phyloP scores from a whole-genome alignment of 164 flowering plant genomes.

The Buxus sempervirens region DNA sequence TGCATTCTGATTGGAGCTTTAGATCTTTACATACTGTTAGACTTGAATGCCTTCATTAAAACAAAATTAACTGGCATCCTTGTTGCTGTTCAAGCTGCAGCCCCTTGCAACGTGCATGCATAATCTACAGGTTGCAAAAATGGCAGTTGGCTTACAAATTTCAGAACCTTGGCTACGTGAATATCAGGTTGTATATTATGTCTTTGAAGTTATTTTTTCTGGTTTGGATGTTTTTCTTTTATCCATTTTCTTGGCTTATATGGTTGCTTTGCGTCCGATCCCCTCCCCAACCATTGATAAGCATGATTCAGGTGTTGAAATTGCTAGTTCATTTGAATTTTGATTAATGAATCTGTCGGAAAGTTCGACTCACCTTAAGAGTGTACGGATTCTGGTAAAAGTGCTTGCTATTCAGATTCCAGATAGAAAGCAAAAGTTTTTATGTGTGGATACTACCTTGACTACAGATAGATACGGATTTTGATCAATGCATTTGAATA shows the following conservation, averaged over 20 bases:
- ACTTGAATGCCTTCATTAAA: background rate
- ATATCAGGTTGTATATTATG: slow-evolving; percentile 68
- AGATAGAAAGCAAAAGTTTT: no score
- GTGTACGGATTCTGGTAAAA: no score
- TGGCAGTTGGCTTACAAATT: slow-evolving; percentile 86
- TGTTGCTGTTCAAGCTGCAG: slow-evolving; percentile 39
- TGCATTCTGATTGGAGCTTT: background rate
- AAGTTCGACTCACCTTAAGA: no score
- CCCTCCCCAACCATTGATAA: no score
- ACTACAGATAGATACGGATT: background rate
- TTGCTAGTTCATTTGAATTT: no score
- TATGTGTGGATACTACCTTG: no score
- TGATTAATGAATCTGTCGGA: no score
- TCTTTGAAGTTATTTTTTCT: background rate
- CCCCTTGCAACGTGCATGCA: slow-evolving; percentile 95
- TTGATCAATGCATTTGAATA: background rate
- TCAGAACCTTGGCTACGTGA: slow-evolving; percentile 96
- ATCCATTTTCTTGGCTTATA: background rate
- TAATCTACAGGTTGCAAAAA: slow-evolving; percentile 62
- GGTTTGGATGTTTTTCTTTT: background rate
- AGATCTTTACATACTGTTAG: background rate
- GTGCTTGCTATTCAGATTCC: no score
- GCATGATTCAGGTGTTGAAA: no score
- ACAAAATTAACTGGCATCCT: background rate
- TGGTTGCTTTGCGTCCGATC: background rate